Percentiles rank a stretch among this genome's conserved stretches.
Conservation (phyloP, 2,329 filamentous ascomycete species). For the Pestalotiopsis sp. region DNA sequence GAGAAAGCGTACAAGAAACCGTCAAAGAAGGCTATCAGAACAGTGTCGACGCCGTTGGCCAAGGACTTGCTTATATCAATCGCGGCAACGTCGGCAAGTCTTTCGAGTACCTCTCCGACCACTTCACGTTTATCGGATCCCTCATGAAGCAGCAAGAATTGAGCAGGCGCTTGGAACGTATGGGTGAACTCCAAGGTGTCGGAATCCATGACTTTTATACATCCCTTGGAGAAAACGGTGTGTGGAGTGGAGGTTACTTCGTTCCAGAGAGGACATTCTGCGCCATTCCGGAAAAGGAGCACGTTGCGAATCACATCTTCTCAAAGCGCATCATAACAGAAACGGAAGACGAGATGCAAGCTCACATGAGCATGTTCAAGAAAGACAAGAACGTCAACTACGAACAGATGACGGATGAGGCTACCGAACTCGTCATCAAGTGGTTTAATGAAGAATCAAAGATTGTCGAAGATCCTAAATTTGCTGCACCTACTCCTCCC, state of each 20-base stretch:
- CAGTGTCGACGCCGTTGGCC: conserved; percentile 50
- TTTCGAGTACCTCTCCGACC: conserved; percentile 77
- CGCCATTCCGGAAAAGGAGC: conserved; percentile 62
- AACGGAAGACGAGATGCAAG: conserved; percentile 70
- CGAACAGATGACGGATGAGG: conserved; percentile 62
- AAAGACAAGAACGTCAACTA: conserved; percentile 66
- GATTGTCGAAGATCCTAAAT: conserved; percentile 50
- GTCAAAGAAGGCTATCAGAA: conserved; percentile 52
- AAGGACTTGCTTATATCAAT: conserved; percentile 60
- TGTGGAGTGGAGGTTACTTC: conserved; percentile 62
- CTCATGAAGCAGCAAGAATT: conserved; percentile 76
- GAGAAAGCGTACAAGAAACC: conserved; percentile 47
- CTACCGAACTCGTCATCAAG: conserved; percentile 57
- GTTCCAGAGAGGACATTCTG: conserved; percentile 78
- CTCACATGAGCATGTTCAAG: conserved; percentile 70
- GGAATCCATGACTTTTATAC: conserved; percentile 78
- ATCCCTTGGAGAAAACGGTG: conserved; percentile 72
- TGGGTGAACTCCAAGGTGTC: conserved; percentile 64
- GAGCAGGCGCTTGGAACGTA: conserved; percentile 64
- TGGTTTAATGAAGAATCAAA: conserved; percentile 57
- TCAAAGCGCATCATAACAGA: conserved; percentile 64
- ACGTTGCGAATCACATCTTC: conserved; percentile 44
- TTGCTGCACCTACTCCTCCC: conserved; percentile 43
- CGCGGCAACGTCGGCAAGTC: conserved; percentile 66
- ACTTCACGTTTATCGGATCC: conserved; percentile 84